A percentile compares a stretch with the other conserved stretches of the same genome.
phyloP scores from a whole-genome alignment of 441 rosid species.

The Bruguiera hainesii region DNA sequence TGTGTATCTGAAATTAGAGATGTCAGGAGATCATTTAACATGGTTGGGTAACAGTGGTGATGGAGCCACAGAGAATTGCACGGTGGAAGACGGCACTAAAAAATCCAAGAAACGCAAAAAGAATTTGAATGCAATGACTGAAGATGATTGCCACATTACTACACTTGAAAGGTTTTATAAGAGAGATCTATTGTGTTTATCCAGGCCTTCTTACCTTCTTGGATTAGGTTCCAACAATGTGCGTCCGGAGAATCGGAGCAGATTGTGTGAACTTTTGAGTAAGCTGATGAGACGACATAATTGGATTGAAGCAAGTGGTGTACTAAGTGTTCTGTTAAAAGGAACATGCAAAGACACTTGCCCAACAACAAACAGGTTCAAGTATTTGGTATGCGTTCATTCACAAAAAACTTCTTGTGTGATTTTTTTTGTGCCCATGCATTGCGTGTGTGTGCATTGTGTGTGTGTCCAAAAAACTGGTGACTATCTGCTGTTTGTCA shows the following conservation, averaged over 20 bases:
- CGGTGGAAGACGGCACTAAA: not conserved
- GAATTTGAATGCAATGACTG: constrained; percentile 6
- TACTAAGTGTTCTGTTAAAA: constrained; percentile 50
- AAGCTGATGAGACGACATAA: constrained; percentile 45
- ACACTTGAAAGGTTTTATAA: constrained; percentile 22
- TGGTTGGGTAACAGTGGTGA: not conserved
- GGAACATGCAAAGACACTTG: constrained; percentile 44
- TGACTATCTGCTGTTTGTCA: too few relatives aligned
- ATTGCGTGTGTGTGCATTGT: too few relatives aligned
- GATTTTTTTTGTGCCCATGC: too few relatives aligned
- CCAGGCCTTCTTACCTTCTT: constrained; percentile 50
- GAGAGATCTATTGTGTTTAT: constrained; percentile 29
- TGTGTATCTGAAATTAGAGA: not conserved
- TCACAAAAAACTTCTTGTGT: too few relatives aligned
- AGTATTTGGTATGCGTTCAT: constrained; percentile 47
- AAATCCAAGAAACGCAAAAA: constrained; percentile 24
- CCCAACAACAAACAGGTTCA: constrained; percentile 50
- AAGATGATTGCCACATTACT: constrained; percentile 4
- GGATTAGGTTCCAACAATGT: constrained; percentile 24
- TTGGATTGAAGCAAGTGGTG: constrained; percentile 62
- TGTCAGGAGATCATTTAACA: not conserved
- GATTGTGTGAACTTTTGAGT: constrained; percentile 34
- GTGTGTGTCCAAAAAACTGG: too few relatives aligned
- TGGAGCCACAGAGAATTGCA: not conserved
- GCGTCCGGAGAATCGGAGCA: constrained; percentile 38